phyloP scores from a whole-genome alignment of 2,329 filamentous ascomycete genomes.

The Pyricularia grisea region DNA sequence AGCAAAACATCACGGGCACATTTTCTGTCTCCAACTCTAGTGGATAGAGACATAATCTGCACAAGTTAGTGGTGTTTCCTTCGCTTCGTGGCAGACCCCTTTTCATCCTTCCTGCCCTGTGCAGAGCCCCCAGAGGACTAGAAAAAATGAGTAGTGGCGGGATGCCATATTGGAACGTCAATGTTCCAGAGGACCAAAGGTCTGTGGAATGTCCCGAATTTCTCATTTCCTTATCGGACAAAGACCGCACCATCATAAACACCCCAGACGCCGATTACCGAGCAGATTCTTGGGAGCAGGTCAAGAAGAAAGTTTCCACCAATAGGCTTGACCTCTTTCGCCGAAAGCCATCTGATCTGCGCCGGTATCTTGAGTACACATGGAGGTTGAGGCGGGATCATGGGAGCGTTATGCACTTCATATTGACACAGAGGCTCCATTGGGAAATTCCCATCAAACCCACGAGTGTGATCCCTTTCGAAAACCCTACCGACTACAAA shows the following conservation, averaged over 20 bases:
- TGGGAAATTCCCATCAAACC: conserved; percentile 47
- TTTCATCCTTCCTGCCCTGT: neutral
- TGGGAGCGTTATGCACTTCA: conserved; percentile 70
- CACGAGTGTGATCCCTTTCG: conserved; percentile 28
- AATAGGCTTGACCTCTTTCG: conserved; percentile 72
- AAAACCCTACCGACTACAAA: conserved; percentile 49
- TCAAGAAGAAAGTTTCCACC: conserved; percentile 47
- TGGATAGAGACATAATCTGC: no score
- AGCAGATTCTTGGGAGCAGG: conserved; percentile 59
- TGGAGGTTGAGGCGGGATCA: conserved; percentile 53
- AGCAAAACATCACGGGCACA: neutral
- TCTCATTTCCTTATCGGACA: conserved; percentile 51
- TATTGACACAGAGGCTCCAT: conserved; percentile 57
- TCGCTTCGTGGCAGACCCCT: neutral
- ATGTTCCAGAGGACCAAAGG: conserved; percentile 55
- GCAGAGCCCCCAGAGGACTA: neutral
- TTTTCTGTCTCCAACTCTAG: neutral
- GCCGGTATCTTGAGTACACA: conserved; percentile 67
- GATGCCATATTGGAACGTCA: conserved; percentile 76
- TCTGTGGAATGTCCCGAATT: conserved; percentile 62
- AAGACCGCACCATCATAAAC: conserved; percentile 61
- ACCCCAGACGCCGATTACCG: conserved; percentile 60
- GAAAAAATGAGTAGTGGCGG: neutral
- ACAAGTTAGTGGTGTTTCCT: neutral
- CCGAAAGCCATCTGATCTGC: conserved; percentile 65